phyloP scores from a whole-genome alignment of 495 filamentous ascomycete genomes.

The Penicillium turbatum region DNA sequence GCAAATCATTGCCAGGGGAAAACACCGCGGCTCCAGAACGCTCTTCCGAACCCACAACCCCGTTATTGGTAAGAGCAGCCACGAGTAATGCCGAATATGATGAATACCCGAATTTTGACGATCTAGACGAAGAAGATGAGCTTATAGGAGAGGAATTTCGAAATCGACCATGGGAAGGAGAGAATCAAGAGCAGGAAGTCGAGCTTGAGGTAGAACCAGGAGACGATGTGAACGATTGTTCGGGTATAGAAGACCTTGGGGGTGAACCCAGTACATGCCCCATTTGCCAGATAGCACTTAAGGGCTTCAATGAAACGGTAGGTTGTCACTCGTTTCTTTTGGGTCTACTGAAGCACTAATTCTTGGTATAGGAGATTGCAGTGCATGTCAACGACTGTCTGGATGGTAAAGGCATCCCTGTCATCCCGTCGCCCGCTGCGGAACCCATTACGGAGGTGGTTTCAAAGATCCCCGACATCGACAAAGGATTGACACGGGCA shows the following conservation, averaged over 20 bases:
- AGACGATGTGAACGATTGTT: conserved; percentile 19
- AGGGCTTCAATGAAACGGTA: conserved; percentile 54
- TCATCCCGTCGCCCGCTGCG: conserved; percentile 35
- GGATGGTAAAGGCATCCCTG: conserved; percentile 62
- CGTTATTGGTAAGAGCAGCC: conserved; percentile 50
- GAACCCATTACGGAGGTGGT: conserved; percentile 12
- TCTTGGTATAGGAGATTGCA: conserved; percentile 44
- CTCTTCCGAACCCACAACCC: conserved; percentile 22
- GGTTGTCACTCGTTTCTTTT: conserved; percentile 12
- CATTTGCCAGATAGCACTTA: conserved; percentile 64
- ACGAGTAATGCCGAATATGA: conserved; percentile 55
- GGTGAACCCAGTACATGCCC: conserved; percentile 55
- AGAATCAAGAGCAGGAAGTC: conserved; percentile 22
- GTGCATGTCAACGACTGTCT: conserved; percentile 89
- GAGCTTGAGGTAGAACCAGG: conserved; percentile 12
- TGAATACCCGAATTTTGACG: conserved; percentile 65
- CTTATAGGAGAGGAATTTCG: conserved; percentile 40
- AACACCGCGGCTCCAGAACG: conserved; percentile 51
- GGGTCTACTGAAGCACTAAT: conserved; percentile 10
- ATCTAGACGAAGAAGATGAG: conserved; percentile 55
- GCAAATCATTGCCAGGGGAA: conserved; percentile 6
- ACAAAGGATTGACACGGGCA: conserved; percentile 48
- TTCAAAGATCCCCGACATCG: background rate
- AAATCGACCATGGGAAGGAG: conserved; percentile 34
- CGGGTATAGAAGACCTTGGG: conserved; percentile 38